Evolutionary conservation across 345 rosid genomes (phyloP).

Genomic region (Moringa oleifera): DNA sequence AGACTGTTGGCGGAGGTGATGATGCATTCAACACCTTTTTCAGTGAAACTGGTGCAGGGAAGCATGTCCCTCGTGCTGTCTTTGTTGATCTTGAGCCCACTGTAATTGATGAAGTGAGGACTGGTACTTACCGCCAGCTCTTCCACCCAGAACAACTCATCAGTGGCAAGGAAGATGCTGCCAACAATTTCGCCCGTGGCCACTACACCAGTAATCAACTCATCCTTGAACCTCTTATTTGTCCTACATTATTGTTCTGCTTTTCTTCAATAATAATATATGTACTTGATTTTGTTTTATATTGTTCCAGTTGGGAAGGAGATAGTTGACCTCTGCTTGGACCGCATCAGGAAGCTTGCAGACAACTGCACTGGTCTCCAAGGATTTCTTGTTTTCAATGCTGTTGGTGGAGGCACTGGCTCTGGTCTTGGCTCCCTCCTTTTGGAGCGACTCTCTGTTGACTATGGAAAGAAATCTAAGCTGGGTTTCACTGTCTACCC

Average conservation of each 20-base stretch:
- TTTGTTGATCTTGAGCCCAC: conserved; percentile 85
- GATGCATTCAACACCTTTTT: conserved; percentile 86
- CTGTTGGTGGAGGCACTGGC: too few species aligned
- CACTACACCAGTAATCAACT: conserved; percentile 60
- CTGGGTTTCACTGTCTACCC: conserved; percentile 76
- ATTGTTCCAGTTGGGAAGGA: conserved; percentile 60
- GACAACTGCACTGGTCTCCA: conserved; percentile 86
- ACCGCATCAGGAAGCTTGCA: conserved; percentile 72
- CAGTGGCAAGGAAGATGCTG: conserved; percentile 80
- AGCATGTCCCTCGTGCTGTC: too few species aligned
- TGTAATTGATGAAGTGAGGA: conserved; percentile 69
- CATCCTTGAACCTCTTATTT: not conserved
- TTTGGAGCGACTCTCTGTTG: conserved; percentile 68
- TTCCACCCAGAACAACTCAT: too few species aligned
- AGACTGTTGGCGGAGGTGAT: conserved; percentile 70
- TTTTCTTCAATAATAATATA: not conserved
- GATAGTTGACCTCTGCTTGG: conserved; percentile 72
- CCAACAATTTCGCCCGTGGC: conserved; percentile 84
- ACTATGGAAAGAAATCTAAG: too few species aligned
- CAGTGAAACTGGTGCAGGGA: too few species aligned
- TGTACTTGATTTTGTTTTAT: not conserved
- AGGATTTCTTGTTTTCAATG: conserved; percentile 76
- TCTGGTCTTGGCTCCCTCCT: conserved; percentile 80
- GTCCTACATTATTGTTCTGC: not conserved
- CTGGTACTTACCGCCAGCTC: too few species aligned